These are phyloP conservation scores for Paracamarosporium sp. DNA, from an alignment of 2,329 filamentous ascomycete species.

Conservation along the genomic window DNA sequence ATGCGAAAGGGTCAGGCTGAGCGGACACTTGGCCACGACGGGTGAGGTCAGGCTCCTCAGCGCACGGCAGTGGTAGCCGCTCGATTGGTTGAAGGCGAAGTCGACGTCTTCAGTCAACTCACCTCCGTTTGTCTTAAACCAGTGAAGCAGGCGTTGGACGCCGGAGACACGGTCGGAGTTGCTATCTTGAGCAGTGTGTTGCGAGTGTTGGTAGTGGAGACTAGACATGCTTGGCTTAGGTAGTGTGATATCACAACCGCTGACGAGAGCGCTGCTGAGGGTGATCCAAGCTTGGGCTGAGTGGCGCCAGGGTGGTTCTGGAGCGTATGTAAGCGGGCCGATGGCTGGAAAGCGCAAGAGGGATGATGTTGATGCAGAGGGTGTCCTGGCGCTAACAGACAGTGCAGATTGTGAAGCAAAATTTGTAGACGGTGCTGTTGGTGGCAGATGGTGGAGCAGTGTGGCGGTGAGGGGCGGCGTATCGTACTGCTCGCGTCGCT, in stretches of 20 bases:
- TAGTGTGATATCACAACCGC: constrained; percentile 7
- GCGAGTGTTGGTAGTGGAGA: not conserved
- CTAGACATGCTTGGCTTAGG: constrained; percentile 10
- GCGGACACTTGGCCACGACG: constrained; percentile 37
- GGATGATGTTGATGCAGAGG: not conserved
- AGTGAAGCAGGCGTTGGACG: constrained; percentile 28
- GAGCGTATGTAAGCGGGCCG: not conserved
- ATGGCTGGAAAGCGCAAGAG: constrained; percentile 6
- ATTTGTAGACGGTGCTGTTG: not conserved
- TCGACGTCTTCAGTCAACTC: constrained; percentile 36
- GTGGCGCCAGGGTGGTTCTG: not conserved
- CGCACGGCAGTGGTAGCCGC: constrained; percentile 42
- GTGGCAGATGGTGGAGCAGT: not conserved
- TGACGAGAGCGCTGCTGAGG: constrained; percentile 23
- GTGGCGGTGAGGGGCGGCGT: not conserved
- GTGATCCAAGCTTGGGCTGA: not conserved
- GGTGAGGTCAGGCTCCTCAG: constrained; percentile 24
- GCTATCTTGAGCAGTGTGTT: not conserved
- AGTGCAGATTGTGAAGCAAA: not conserved
- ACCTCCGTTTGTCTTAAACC: constrained; percentile 42
- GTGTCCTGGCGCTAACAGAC: not conserved
- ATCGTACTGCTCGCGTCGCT: not conserved
- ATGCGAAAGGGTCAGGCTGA: constrained; percentile 42
- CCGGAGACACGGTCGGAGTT: not conserved
- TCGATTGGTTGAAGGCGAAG: constrained; percentile 31